phyloP scores from a whole-genome alignment of 2,329 filamentous ascomycete species.

The Teratosphaeria zuluensis region DNA sequence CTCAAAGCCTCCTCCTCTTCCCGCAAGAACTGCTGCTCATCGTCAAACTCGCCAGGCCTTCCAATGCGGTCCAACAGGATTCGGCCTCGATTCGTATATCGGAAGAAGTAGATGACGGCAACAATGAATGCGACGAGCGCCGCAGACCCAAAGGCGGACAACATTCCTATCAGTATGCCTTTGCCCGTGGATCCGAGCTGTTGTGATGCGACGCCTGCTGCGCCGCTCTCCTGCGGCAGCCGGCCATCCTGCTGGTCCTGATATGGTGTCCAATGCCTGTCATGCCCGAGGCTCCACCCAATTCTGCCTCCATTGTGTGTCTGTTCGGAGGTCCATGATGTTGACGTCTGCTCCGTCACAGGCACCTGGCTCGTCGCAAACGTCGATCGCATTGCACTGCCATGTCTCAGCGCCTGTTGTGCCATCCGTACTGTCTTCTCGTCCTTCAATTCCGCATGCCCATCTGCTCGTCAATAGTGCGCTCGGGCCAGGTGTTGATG shows the following conservation, averaged over 20 bases:
- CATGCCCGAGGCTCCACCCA: neutral
- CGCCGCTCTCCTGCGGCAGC: neutral
- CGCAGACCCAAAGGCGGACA: conserved; percentile 89
- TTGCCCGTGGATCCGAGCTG: conserved; percentile 39
- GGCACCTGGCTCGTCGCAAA: neutral
- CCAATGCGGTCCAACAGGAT: conserved; percentile 92
- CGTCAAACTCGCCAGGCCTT: conserved; percentile 90
- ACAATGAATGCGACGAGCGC: conserved; percentile 72
- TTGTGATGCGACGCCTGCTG: neutral
- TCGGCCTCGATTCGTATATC: conserved; percentile 76
- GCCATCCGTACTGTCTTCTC: neutral
- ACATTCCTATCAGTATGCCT: conserved; percentile 86
- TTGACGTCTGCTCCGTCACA: neutral
- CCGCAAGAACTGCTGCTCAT: conserved; percentile 86
- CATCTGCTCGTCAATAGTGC: neutral
- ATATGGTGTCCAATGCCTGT: neutral
- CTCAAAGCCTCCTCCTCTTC: conserved; percentile 94
- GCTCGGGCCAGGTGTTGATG: neutral
- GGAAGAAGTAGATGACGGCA: conserved; percentile 82
- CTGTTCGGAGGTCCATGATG: neutral
- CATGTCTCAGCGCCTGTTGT: neutral
- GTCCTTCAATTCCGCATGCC: neutral
- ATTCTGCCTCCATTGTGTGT: neutral
- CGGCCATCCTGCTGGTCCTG: neutral
- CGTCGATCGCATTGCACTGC: neutral